Conservation (phyloP, 768 basidiomycete genomes). For the Tylopilus rubrobrunneus region DNA sequence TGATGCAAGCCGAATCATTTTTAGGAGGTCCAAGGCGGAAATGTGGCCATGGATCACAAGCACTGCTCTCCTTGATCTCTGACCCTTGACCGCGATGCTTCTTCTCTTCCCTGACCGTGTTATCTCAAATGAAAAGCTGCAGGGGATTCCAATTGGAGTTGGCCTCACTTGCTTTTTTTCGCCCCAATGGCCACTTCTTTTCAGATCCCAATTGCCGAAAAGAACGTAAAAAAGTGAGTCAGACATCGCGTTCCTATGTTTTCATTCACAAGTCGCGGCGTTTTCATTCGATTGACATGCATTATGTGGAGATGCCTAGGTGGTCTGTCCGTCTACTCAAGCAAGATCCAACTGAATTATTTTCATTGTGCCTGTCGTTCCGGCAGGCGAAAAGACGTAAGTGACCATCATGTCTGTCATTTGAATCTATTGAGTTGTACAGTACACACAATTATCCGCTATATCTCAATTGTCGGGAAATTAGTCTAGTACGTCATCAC, state of each 20-base stretch:
- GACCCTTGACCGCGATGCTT: slow-evolving; percentile 9
- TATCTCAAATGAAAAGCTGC: slow-evolving; percentile 15
- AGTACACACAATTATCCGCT: background rate
- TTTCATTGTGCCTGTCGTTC: slow-evolving; percentile 3
- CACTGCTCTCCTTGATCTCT: background rate
- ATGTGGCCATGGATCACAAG: background rate
- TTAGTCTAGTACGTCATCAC: background rate
- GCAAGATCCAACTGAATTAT: background rate
- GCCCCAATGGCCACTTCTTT: background rate
- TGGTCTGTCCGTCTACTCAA: background rate
- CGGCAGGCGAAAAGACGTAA: slow-evolving; percentile 19
- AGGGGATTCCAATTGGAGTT: background rate
- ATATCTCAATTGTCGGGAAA: slow-evolving; percentile 3
- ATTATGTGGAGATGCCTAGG: background rate
- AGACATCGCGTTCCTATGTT: background rate
- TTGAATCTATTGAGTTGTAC: slow-evolving; percentile 4
- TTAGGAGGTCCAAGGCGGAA: background rate
- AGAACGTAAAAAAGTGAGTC: slow-evolving; percentile 22
- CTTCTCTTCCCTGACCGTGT: slow-evolving; percentile 19
- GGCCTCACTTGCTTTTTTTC: background rate
- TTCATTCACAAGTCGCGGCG: slow-evolving; percentile 5
- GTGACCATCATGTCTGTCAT: background rate
- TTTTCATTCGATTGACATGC: slow-evolving; percentile 7
- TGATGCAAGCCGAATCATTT: background rate
- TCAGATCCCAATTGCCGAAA: background rate